A percentile compares a stretch with the other conserved stretches of the same genome.
phyloP scores from a whole-genome alignment of 495 filamentous ascomycete genomes.

The Tuber umbilicatum region DNA sequence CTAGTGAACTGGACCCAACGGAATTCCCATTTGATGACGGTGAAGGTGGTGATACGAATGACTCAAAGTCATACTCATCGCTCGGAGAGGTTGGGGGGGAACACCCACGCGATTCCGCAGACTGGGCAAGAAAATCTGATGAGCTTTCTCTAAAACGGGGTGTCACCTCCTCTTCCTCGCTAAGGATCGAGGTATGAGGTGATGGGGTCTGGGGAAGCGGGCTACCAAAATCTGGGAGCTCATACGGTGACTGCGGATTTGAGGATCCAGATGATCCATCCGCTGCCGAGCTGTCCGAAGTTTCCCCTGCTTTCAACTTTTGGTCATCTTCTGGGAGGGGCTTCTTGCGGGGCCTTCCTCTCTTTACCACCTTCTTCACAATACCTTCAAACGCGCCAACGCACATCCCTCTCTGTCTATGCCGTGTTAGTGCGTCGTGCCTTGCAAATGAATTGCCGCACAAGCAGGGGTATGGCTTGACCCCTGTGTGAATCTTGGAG shows the following conservation, averaged over 20 bases:
- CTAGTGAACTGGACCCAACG: constrained; percentile 26
- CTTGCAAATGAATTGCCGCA: constrained; percentile 88
- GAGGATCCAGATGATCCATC: constrained; percentile 35
- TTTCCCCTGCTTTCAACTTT: constrained; percentile 42
- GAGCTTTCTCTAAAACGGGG: constrained; percentile 33
- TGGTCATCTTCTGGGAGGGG: constrained; percentile 57
- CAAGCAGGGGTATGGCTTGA: constrained; percentile 84
- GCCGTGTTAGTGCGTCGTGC: constrained; percentile 88
- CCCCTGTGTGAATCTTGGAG: constrained; percentile 87
- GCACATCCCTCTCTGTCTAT: constrained; percentile 91
- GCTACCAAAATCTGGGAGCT: constrained; percentile 29
- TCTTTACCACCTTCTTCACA: constrained; percentile 62
- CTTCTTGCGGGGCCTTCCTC: constrained; percentile 60
- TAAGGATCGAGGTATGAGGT: constrained; percentile 22
- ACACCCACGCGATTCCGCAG: constrained; percentile 22
- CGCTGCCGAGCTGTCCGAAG: constrained; percentile 19
- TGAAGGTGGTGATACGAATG: constrained; percentile 26
- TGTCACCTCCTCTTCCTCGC: constrained; percentile 31
- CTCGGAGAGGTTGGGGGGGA: constrained; percentile 38
- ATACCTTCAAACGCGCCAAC: constrained; percentile 82
- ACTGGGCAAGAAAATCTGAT: constrained; percentile 22
- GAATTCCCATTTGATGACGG: constrained; percentile 27
- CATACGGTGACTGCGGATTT: constrained; percentile 32
- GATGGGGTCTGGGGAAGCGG: constrained; percentile 33
- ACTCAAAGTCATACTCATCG: constrained; percentile 37